Conservation (phyloP, 139 green algal species). For the Chlamydomonas sphaeroides region DNA sequence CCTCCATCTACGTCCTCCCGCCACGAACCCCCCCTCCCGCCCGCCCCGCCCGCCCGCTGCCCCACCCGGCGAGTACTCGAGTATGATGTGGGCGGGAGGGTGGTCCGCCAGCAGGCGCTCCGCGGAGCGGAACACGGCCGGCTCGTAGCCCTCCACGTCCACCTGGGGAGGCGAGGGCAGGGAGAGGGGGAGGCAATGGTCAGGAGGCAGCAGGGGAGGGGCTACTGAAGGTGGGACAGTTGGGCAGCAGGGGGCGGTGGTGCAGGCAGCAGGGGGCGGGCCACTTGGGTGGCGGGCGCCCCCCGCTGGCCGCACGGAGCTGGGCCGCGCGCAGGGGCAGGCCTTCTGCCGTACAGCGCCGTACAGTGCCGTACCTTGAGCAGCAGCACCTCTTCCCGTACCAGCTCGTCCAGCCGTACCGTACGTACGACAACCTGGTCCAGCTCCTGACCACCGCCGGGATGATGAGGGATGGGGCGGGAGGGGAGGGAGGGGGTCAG, state of each 20-base stretch:
- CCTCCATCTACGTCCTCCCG: neutral
- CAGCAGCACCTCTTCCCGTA: neutral
- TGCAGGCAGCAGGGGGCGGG: too few relatives aligned
- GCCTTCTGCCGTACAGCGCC: neutral
- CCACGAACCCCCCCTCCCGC: neutral
- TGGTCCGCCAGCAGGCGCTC: neutral
- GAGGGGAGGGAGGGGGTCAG: too few relatives aligned
- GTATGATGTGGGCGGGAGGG: slow-evolving; percentile 55
- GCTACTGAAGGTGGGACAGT: too few relatives aligned
- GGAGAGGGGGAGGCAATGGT: neutral
- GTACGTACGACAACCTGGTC: neutral
- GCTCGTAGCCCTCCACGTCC: slow-evolving; percentile 83
- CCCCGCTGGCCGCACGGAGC: too few relatives aligned
- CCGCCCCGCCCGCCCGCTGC: neutral
- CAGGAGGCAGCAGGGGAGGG: too few relatives aligned
- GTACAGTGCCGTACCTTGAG: slow-evolving; percentile 13
- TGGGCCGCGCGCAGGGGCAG: too few relatives aligned
- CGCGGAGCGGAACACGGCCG: slow-evolving; percentile 46
- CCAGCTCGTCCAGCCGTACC: neutral
- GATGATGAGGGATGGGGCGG: too few relatives aligned
- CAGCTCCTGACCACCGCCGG: too few relatives aligned
- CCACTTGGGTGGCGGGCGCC: too few relatives aligned
- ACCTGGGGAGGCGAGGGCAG: slow-evolving; percentile 45
- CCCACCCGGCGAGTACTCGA: slow-evolving; percentile 74
- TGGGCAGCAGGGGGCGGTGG: too few relatives aligned